Percentiles rank a stretch among this genome's conserved stretches.
Conservation (phyloP, 2,329 filamentous ascomycete species). For the Neonectria magnoliae region DNA sequence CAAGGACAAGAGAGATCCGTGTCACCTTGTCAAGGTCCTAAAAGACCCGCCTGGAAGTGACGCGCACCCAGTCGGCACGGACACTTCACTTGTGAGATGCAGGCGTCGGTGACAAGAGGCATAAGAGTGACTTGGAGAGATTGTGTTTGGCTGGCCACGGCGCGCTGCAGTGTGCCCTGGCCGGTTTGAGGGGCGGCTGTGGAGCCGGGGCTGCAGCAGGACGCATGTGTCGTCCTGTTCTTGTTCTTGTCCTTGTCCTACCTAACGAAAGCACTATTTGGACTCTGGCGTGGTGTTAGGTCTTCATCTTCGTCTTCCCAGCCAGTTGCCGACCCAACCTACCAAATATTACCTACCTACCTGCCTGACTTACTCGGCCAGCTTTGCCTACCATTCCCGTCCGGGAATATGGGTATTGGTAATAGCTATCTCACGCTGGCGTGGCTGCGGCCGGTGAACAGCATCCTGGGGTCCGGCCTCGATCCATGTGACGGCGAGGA, state of each 20-base stretch:
- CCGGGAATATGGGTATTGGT: slow-evolving; percentile 33
- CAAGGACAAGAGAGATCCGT: slow-evolving; percentile 12
- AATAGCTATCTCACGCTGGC: slow-evolving; percentile 34
- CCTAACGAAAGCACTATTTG: slow-evolving; percentile 9
- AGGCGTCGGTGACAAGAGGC: slow-evolving; percentile 14
- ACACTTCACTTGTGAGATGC: slow-evolving; percentile 13
- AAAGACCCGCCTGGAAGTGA: slow-evolving; percentile 9
- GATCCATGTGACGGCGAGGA: slow-evolving; percentile 42
- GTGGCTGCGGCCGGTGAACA: slow-evolving; percentile 42
- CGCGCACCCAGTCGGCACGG: slow-evolving; percentile 23
- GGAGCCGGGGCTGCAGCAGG: slow-evolving; percentile 23
- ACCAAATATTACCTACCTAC: not conserved
- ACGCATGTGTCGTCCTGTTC: slow-evolving; percentile 20
- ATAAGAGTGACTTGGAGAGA: not conserved
- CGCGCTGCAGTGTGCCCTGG: not conserved
- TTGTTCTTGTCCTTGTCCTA: slow-evolving; percentile 34
- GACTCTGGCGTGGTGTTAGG: slow-evolving; percentile 17
- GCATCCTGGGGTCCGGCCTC: slow-evolving; percentile 29
- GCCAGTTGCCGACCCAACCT: not conserved
- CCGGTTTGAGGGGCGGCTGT: slow-evolving; percentile 18
- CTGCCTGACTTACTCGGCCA: not conserved
- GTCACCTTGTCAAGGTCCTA: slow-evolving; percentile 3
- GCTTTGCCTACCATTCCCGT: not conserved
- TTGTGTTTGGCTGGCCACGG: slow-evolving; percentile 1
- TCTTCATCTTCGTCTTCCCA: not conserved